Percentiles rank a stretch among this genome's conserved stretches.
phyloP scores from a whole-genome alignment of 2,329 filamentous ascomycete genomes.

The Hypoxylon sp. region DNA sequence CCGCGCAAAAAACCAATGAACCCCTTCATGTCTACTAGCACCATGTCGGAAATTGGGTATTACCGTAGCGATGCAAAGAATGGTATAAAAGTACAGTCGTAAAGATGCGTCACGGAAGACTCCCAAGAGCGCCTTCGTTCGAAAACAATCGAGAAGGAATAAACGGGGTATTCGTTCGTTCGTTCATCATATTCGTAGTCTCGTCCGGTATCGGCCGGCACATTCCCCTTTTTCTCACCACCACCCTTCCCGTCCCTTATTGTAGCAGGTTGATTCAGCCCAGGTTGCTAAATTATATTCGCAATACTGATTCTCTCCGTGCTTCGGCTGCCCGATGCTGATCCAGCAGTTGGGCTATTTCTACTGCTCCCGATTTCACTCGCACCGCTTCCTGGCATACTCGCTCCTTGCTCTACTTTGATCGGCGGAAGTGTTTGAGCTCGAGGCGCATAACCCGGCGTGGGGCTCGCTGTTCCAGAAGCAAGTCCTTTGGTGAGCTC shows the following conservation, averaged over 20 bases:
- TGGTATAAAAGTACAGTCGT: conserved; percentile 41
- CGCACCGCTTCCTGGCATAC: conserved; percentile 42
- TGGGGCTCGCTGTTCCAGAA: conserved; percentile 51
- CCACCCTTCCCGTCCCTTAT: neutral
- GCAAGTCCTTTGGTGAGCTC: conserved; percentile 68
- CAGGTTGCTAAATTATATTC: conserved; percentile 56
- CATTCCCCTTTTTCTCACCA: conserved; percentile 4
- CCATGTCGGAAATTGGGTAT: conserved; percentile 38
- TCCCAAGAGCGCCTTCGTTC: conserved; percentile 38
- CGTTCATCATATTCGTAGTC: conserved; percentile 44
- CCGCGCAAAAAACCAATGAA: conserved; percentile 10
- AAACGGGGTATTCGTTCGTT: conserved; percentile 47
- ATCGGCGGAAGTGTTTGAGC: conserved; percentile 52
- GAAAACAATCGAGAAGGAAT: conserved; percentile 34
- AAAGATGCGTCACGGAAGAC: conserved; percentile 35
- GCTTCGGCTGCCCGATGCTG: conserved; percentile 53
- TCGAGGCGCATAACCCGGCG: conserved; percentile 45
- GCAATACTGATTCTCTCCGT: conserved; percentile 61
- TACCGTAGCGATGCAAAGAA: conserved; percentile 41
- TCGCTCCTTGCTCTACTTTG: conserved; percentile 50
- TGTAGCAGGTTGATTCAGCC: neutral
- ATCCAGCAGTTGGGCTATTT: conserved; percentile 51
- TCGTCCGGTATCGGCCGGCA: conserved; percentile 35
- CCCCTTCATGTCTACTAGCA: conserved; percentile 33
- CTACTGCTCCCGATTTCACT: conserved; percentile 47